Conservation (phyloP, 768 basidiomycete genomes). For the Rubroboletus satanas region DNA sequence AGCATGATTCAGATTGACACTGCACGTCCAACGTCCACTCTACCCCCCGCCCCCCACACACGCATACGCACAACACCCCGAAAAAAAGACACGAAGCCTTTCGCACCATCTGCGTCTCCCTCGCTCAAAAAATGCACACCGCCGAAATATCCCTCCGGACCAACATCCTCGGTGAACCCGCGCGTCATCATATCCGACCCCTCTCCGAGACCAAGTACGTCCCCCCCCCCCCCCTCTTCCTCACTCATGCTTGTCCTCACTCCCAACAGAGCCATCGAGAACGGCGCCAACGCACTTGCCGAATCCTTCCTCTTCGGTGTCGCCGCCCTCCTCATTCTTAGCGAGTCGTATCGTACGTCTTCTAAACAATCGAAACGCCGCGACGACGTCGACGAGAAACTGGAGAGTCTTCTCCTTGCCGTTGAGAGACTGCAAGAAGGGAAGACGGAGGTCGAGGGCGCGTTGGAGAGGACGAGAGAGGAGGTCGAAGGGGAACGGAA, state of each 20-base stretch:
- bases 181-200: conserved; percentile 61
- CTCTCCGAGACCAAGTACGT: conserved; percentile 70
- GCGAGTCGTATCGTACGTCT: conserved; percentile 73
- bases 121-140: conserved; percentile 76
- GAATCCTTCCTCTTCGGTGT: conserved; percentile 83
- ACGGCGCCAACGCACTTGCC: conserved; percentile 78
- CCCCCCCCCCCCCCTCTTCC: neutral
- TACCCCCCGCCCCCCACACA: neutral
- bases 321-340: conserved; percentile 67
- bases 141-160: conserved; percentile 69
- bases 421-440: conserved; percentile 45
- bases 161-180: conserved; percentile 72
- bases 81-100: conserved; percentile 72
- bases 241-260: fast-evolving
- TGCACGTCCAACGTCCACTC: neutral
- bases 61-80: neutral
- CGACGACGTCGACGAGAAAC: conserved; percentile 65
- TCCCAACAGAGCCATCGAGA: conserved; percentile 67
- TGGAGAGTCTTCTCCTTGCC: conserved; percentile 52
- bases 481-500: conserved; percentile 30
- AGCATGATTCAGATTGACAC: neutral
- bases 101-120: conserved; percentile 61
- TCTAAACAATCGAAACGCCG: conserved; percentile 67
- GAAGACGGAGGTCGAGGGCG: conserved; percentile 41
- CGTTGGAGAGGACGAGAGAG: conserved; percentile 43